A percentile compares a stretch with the other conserved stretches of the same genome.
Evolutionary conservation across 31 red algal species (phyloP).

Genomic region (Endocladia muricata): DNA sequence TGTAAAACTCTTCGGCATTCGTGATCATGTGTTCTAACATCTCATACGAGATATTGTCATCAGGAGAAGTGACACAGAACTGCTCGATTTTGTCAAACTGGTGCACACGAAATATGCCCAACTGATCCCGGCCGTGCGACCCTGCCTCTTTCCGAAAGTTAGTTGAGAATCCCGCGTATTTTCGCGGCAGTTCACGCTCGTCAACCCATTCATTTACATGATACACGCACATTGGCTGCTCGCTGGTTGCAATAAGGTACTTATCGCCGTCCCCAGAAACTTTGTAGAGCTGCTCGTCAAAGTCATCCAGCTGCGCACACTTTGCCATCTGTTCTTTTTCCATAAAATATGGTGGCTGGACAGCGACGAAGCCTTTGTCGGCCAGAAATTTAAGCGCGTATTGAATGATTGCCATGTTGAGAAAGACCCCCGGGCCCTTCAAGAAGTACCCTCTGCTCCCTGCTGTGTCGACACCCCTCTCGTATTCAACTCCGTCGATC

Average conservation of each 20-base stretch:
- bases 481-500: constrained; percentile 94
- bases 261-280: constrained; percentile 84
- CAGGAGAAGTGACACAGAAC: constrained; percentile 89
- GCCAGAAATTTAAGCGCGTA: constrained; percentile 88
- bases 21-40: constrained; percentile 74
- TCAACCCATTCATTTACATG: constrained; percentile 92
- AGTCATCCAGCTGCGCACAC: constrained; percentile 96
- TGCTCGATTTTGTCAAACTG: constrained; percentile 99
- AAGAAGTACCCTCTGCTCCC: constrained; percentile 95
- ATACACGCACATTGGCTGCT: constrained; percentile 94
- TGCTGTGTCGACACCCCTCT: constrained; percentile 71
- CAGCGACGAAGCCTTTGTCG: constrained; percentile 59
- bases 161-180: constrained; percentile 86
- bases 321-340: constrained; percentile 93
- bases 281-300: constrained; percentile 99
- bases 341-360: constrained; percentile 99
- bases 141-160: constrained; percentile 99
- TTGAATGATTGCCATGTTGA: constrained; percentile 93
- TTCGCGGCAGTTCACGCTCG: constrained; percentile 67
- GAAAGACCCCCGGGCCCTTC: constrained; percentile 78
- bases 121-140: constrained; percentile 88
- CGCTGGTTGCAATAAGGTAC: constrained; percentile 97
- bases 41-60: constrained; percentile 64
- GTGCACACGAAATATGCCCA: constrained; percentile 99
- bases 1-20: constrained; percentile 94